Percentiles rank a stretch among this genome's conserved stretches.
phyloP scores from a whole-genome alignment of 2,329 filamentous ascomycete genomes.

The Mycocentrospora acerina region DNA sequence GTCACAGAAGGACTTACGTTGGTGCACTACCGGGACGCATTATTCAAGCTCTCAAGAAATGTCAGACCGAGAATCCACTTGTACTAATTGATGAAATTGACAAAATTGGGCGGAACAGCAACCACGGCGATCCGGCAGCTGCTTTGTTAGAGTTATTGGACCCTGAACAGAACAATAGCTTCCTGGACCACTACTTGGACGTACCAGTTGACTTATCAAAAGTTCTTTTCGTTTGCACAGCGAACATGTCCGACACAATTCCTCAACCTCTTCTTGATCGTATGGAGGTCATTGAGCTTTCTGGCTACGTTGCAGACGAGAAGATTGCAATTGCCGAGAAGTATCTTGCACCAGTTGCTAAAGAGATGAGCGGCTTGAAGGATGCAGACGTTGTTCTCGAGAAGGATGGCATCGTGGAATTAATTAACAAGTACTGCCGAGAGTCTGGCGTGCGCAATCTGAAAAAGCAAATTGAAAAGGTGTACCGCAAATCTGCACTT shows the following conservation, averaged over 20 bases:
- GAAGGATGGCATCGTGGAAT: constrained; percentile 85
- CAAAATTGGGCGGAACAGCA: constrained; percentile 95
- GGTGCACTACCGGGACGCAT: constrained; percentile 93
- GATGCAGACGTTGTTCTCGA: constrained; percentile 86
- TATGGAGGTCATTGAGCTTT: constrained; percentile 97
- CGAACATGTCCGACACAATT: constrained; percentile 98
- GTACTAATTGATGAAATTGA: constrained; percentile 97
- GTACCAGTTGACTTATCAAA: constrained; percentile 96
- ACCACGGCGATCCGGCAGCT: constrained; percentile 86
- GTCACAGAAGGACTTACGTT: constrained; percentile 93
- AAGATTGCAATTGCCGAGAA: constrained; percentile 97
- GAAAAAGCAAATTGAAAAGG: constrained; percentile 99
- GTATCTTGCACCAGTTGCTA: constrained; percentile 91
- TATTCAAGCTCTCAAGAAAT: constrained; percentile 98
- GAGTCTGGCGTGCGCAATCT: constrained; percentile 96
- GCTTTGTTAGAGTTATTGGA: constrained; percentile 91
- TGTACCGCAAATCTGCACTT: constrained; percentile 93
- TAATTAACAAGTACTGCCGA: constrained; percentile 98
- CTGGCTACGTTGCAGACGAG: constrained; percentile 95
- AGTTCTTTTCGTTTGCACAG: constrained; percentile 97
- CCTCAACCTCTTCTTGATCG: constrained; percentile 89
- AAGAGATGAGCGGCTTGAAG: constrained; percentile 87
- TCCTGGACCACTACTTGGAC: constrained; percentile 98
- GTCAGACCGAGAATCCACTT: constrained; percentile 95
- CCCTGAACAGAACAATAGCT: constrained; percentile 95